Conservation (phyloP, 1,284 basidiomycete species). For the Schizopora paradoxa region DNA sequence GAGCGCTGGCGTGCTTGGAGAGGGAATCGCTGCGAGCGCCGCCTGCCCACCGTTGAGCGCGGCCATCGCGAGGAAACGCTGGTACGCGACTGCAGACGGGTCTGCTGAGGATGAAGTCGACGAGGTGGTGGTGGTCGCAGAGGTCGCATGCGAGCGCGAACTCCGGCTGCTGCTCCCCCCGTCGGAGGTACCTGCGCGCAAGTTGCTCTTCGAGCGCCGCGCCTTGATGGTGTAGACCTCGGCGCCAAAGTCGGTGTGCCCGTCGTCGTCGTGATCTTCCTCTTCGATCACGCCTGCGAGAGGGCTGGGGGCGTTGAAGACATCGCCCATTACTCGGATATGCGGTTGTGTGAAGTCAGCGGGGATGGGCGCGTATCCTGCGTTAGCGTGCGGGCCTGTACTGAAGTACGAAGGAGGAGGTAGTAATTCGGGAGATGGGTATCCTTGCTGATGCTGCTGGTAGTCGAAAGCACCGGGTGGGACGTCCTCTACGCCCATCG, state of each 20-base stretch:
- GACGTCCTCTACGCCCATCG: constrained; percentile 49
- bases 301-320: constrained; percentile 17
- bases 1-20: too few species aligned
- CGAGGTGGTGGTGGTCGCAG: constrained; percentile 42
- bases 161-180: too few species aligned
- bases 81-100: constrained; percentile 28
- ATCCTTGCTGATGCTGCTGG: constrained; percentile 48
- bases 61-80: constrained; percentile 19
- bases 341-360: constrained; percentile 17
- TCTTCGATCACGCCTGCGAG: constrained; percentile 25
- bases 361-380: constrained; percentile 24
- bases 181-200: constrained; percentile 32
- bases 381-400: constrained; percentile 24
- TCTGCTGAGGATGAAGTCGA: constrained; percentile 35
- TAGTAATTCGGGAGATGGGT: constrained; percentile 11
- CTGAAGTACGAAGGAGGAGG: neutral
- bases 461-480: too few species aligned
- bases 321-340: constrained; percentile 17
- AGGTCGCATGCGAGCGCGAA: constrained; percentile 48
- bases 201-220: constrained; percentile 27
- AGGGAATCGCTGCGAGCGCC: constrained; percentile 5
- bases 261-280: constrained; percentile 36
- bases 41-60: constrained; percentile 4
- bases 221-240: constrained; percentile 43
- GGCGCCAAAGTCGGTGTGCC: constrained; percentile 56